A percentile compares a stretch with the other conserved stretches of the same genome.
phyloP scores from a whole-genome alignment of 2,329 filamentous ascomycete genomes.

The Pseudocercospora fijiensis region DNA sequence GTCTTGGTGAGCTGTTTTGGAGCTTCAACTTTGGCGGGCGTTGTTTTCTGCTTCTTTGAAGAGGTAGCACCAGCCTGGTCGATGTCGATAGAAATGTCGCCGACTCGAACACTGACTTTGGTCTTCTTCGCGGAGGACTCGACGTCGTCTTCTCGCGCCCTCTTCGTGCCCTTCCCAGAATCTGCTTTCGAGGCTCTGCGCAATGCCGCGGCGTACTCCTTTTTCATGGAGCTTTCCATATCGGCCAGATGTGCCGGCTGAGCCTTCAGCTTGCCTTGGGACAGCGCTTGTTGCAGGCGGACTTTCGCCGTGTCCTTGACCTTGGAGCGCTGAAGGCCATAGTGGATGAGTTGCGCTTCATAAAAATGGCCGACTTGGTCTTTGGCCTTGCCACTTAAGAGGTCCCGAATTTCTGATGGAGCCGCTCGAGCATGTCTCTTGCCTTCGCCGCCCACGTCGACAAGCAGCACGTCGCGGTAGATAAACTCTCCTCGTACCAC shows the following conservation, averaged over 20 bases:
- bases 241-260: slow-evolving; percentile 48
- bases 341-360: slow-evolving; percentile 62
- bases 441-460: slow-evolving; percentile 32
- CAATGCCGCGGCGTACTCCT: slow-evolving; percentile 55
- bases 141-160: slow-evolving; percentile 26
- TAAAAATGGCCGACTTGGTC: slow-evolving; percentile 62
- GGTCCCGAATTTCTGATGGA: slow-evolving; percentile 27
- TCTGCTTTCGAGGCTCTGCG: slow-evolving; percentile 45
- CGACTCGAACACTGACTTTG: slow-evolving; percentile 31
- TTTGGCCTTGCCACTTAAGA: slow-evolving; percentile 35
- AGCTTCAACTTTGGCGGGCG: neutral
- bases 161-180: slow-evolving; percentile 24
- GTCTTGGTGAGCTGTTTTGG: neutral
- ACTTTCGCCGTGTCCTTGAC: slow-evolving; percentile 60
- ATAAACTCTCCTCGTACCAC: slow-evolving; percentile 34
- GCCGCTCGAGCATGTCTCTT: slow-evolving; percentile 35
- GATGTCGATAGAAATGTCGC: slow-evolving; percentile 30
- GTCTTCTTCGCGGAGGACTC: slow-evolving; percentile 28
- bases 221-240: slow-evolving; percentile 58
- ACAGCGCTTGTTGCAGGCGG: slow-evolving; percentile 58
- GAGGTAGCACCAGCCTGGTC: slow-evolving; percentile 22
- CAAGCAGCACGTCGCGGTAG: slow-evolving; percentile 34
- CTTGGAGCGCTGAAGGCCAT: slow-evolving; percentile 58
- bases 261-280: slow-evolving; percentile 49
- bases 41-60: slow-evolving; percentile 18